Evolutionary conservation across 2,329 filamentous ascomycete genomes (phyloP).

Genomic region (Salinomyces thailandicus): DNA sequence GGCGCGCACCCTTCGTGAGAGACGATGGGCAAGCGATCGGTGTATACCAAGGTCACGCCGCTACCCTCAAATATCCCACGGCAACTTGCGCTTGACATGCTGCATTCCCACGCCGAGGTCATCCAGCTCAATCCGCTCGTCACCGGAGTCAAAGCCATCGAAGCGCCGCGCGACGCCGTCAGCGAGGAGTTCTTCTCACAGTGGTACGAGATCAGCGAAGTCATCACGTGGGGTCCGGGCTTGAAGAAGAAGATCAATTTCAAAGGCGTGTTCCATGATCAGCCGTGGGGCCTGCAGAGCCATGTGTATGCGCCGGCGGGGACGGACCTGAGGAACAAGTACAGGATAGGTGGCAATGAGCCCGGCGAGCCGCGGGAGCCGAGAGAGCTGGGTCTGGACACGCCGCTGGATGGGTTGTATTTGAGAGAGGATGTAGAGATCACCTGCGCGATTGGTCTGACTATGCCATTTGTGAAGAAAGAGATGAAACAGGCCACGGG

Average conservation of each 20-base stretch:
- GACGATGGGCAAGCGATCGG: constrained; percentile 45
- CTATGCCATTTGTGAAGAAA: constrained; percentile 54
- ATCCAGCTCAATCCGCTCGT: constrained; percentile 62
- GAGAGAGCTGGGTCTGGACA: constrained; percentile 54
- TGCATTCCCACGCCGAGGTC: constrained; percentile 52
- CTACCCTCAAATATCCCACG: constrained; percentile 61
- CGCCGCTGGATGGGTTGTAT: constrained; percentile 55
- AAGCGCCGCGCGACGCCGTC: constrained; percentile 56
- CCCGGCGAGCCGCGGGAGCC: constrained; percentile 54
- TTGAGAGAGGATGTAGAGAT: constrained; percentile 62
- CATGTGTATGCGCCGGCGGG: constrained; percentile 60
- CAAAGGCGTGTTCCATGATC: constrained; percentile 61
- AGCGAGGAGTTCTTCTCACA: constrained; percentile 62
- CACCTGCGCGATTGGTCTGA: constrained; percentile 52
- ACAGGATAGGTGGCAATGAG: constrained; percentile 58
- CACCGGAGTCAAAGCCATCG: constrained; percentile 51
- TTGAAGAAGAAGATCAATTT: constrained; percentile 57
- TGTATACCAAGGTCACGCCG: constrained; percentile 58
- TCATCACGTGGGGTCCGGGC: constrained; percentile 58
- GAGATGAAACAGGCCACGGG: constrained; percentile 57
- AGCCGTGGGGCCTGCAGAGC: constrained; percentile 61
- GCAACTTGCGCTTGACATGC: constrained; percentile 61
- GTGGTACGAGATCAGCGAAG: constrained; percentile 63
- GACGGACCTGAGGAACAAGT: constrained; percentile 58
- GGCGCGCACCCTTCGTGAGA: no score